phyloP scores from a whole-genome alignment of 2,329 filamentous ascomycete species.

The Colletotrichum cereale region DNA sequence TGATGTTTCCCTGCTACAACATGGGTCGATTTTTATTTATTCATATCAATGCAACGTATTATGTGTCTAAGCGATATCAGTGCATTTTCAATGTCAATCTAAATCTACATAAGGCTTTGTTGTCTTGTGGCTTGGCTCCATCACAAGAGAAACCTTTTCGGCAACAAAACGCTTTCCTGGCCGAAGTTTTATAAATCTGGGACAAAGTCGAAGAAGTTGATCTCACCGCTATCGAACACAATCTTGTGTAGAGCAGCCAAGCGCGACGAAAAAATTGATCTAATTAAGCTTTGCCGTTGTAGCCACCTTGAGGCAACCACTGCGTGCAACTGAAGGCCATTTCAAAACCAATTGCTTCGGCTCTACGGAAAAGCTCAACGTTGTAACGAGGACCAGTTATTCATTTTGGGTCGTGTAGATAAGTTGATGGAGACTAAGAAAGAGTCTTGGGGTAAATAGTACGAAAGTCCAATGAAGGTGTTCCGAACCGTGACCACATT shows the following conservation, averaged over 20 bases:
- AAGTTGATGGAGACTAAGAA: conserved; percentile 24
- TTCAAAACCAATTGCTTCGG: conserved; percentile 15
- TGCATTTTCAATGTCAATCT: not conserved
- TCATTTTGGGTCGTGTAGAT: conserved; percentile 1
- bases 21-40: not conserved
- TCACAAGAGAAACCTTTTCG: not conserved
- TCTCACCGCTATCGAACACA: conserved; percentile 1
- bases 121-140: not conserved
- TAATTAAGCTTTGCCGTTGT: conserved; percentile 21
- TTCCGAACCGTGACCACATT: not conserved
- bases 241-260: conserved; percentile 3
- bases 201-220: conserved; percentile 28
- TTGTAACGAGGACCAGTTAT: conserved; percentile 18
- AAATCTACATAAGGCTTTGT: no score
- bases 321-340: conserved; percentile 21
- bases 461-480: not conserved
- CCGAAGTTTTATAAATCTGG: conserved; percentile 15
- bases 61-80: no score
- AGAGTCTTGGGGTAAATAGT: not conserved
- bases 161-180: not conserved
- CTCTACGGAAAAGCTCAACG: conserved; percentile 12
- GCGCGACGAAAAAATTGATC: conserved; percentile 23
- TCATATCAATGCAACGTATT: not conserved
- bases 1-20: no score
- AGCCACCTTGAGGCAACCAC: conserved; percentile 22